Evolutionary conservation across 176 grass and related monocot genomes (phyloP).

Genomic region (Urochloa ruziziensis): DNA sequence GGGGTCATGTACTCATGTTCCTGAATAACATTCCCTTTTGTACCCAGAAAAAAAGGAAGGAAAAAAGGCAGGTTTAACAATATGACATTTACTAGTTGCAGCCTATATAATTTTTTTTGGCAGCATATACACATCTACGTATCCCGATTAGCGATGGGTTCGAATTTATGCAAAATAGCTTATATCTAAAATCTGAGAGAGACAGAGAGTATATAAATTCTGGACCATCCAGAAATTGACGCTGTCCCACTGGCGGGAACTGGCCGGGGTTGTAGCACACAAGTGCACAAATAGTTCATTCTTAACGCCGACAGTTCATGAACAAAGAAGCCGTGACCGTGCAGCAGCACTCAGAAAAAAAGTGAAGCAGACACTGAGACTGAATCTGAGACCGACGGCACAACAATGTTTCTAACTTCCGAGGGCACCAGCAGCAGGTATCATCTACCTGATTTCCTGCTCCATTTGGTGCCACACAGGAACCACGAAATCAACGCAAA

Average conservation of each 20-base stretch:
- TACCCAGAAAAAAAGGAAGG: no score
- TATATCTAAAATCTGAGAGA: neutral
- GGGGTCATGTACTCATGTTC: no score
- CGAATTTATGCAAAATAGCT: neutral
- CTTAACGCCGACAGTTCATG: neutral
- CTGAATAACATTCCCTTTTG: neutral
- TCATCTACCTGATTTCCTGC: neutral
- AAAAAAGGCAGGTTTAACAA: no score
- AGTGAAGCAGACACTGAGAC: neutral
- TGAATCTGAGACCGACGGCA: constrained; percentile 33
- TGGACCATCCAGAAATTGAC: neutral
- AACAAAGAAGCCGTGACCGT: neutral
- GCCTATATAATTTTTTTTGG: no score
- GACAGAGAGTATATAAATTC: neutral
- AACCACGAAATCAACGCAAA: neutral
- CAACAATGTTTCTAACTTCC: constrained; percentile 25
- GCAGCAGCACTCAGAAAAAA: neutral
- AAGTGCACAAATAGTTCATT: neutral
- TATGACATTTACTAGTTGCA: no score
- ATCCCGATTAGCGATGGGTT: no score
- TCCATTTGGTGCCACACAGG: neutral
- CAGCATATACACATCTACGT: no score
- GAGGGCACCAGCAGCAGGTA: neutral
- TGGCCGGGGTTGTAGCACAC: neutral
- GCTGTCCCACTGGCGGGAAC: neutral